phyloP scores from a whole-genome alignment of 441 rosid species.

The Adansonia grandidieri region DNA sequence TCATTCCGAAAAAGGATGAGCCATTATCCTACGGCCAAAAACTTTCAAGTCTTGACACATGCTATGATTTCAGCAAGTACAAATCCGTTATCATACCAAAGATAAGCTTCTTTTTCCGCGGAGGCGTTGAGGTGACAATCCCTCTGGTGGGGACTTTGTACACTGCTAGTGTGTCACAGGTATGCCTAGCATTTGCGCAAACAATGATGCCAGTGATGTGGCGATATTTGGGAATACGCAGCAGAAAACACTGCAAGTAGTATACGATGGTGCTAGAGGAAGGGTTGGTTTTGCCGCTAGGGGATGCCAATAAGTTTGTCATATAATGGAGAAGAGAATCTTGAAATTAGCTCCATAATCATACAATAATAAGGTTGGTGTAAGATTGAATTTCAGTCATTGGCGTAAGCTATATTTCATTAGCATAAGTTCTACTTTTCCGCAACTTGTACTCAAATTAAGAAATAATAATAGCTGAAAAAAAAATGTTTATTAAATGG shows the following conservation, averaged over 20 bases:
- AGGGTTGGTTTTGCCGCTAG: slow-evolving; percentile 71
- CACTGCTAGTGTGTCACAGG: slow-evolving; percentile 37
- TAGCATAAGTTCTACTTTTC: not conserved
- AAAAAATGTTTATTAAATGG: not conserved
- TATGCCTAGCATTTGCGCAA: slow-evolving; percentile 78
- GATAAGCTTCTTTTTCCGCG: slow-evolving; percentile 55
- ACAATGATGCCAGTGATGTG: slow-evolving; percentile 47
- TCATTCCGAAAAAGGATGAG: slow-evolving; percentile 57
- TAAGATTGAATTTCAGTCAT: not conserved
- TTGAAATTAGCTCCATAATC: not conserved
- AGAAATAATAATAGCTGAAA: not conserved
- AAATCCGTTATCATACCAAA: slow-evolving; percentile 44
- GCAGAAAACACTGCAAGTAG: slow-evolving; percentile 70
- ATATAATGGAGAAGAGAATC: slow-evolving; percentile 15
- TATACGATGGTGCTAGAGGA: slow-evolving; percentile 59
- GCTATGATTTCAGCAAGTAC: slow-evolving; percentile 58
- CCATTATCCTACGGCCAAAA: slow-evolving; percentile 55
- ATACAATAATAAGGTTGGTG: not conserved
- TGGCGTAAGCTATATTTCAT: not conserved
- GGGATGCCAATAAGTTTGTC: slow-evolving; percentile 41
- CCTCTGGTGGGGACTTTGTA: slow-evolving; percentile 48
- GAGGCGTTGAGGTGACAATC: slow-evolving; percentile 46
- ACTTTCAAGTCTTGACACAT: slow-evolving; percentile 70
- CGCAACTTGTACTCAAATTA: not conserved
- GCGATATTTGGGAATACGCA: slow-evolving; percentile 78